Percentiles rank a stretch among this genome's conserved stretches.
Evolutionary conservation across 2,329 filamentous ascomycete genomes (phyloP).

Genomic region (Diplodia intermedia): DNA sequence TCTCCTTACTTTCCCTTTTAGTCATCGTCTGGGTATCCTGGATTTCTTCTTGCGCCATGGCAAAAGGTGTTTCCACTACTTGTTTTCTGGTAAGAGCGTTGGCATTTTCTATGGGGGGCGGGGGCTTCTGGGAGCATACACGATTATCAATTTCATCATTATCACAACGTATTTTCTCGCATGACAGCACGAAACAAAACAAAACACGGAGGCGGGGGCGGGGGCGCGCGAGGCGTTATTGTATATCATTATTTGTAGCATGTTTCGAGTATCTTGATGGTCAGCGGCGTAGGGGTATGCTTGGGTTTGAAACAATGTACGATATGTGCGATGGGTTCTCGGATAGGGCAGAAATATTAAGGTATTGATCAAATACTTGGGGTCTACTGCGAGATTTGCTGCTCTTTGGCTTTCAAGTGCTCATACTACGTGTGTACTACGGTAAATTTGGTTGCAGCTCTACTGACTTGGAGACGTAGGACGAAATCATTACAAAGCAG

Average conservation of each 20-base stretch:
- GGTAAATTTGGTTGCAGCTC: not conserved
- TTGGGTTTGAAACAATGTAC: not conserved
- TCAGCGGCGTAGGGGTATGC: not conserved
- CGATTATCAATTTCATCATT: constrained; percentile 13
- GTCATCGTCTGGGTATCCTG: not conserved
- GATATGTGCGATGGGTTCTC: not conserved
- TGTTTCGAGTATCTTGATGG: not conserved
- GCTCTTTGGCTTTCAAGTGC: too few species aligned
- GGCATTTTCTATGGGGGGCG: not conserved
- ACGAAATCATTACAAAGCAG: too few species aligned
- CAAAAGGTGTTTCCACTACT: constrained; percentile 6
- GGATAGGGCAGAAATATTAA: not conserved
- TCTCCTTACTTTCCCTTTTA: not conserved
- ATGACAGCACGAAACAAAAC: not conserved
- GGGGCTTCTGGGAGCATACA: not conserved
- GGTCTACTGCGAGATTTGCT: not conserved
- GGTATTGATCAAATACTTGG: not conserved
- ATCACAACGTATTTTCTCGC: not conserved
- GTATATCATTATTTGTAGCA: not conserved
- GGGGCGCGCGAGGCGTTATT: not conserved
- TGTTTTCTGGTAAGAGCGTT: not conserved
- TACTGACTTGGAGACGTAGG: not conserved
- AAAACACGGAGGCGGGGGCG: not conserved
- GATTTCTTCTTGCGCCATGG: constrained; percentile 10
- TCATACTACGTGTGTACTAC: not conserved